Evolutionary conservation across 2,329 filamentous ascomycete species (phyloP).

Genomic region (Cadophora luteo-olivacea): DNA sequence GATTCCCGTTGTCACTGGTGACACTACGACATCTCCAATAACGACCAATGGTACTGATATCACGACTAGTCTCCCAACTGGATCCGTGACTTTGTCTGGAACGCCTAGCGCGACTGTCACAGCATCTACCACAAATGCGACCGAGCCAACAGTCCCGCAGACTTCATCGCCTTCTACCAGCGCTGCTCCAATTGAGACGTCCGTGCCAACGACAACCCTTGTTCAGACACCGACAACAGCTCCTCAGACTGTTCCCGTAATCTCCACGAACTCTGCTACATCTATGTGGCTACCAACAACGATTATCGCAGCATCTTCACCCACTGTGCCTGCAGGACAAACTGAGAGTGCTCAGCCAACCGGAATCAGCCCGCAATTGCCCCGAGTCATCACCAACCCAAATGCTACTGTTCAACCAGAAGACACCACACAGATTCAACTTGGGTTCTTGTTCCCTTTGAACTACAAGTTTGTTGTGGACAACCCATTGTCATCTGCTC

Average conservation of each 20-base stretch:
- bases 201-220: constrained; percentile 19
- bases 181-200: constrained; percentile 12
- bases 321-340: constrained; percentile 27
- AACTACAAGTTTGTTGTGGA: constrained; percentile 85
- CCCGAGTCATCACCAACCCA: constrained; percentile 42
- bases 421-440: constrained; percentile 77
- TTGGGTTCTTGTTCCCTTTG: constrained; percentile 81
- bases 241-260: constrained; percentile 34
- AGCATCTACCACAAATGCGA: constrained; percentile 21
- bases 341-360: constrained; percentile 33
- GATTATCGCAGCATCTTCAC: constrained; percentile 38
- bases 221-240: constrained; percentile 27
- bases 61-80: constrained; percentile 10
- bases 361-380: constrained; percentile 37
- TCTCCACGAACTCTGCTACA: constrained; percentile 37
- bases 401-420: constrained; percentile 37
- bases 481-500: constrained; percentile 74
- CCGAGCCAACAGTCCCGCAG: constrained; percentile 19
- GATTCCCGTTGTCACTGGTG: background rate
- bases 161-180: constrained; percentile 20
- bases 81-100: constrained; percentile 4
- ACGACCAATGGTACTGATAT: constrained; percentile 16
- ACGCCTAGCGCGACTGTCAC: constrained; percentile 6
- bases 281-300: constrained; percentile 39
- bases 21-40: constrained; percentile 13